These are phyloP conservation scores for Cornus kousa DNA, from an alignment of 148 eudicot species.

Conservation along the genomic window DNA sequence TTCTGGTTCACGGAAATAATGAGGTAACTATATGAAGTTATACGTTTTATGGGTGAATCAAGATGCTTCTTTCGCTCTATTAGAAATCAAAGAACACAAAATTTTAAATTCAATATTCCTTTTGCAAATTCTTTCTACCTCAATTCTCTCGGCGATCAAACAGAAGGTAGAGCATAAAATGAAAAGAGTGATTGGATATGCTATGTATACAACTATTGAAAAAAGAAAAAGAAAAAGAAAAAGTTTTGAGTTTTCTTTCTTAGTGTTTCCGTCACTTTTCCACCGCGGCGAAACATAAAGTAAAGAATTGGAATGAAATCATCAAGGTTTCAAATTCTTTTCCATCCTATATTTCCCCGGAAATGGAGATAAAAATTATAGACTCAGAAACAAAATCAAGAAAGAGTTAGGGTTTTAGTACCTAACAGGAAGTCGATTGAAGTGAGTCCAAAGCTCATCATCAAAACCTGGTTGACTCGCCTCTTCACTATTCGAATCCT, in stretches of 20 bases:
- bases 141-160: not conserved
- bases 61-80: not conserved
- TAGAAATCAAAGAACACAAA: not conserved
- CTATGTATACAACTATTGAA: not conserved
- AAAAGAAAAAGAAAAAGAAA: not conserved
- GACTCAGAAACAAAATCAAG: not conserved
- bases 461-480: slow-evolving; percentile 40
- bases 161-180: not conserved
- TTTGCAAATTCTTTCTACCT: not conserved
- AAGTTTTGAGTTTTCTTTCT: not conserved
- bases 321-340: not conserved
- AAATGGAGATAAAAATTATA: not conserved
- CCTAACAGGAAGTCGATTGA: slow-evolving; percentile 43
- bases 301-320: not conserved
- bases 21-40: not conserved
- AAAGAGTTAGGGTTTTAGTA: slow-evolving; percentile 13
- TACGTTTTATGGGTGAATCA: slow-evolving; percentile 1
- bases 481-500: slow-evolving; percentile 26
- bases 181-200: not conserved
- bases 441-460: slow-evolving; percentile 50
- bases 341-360: not conserved
- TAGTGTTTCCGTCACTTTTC: not conserved
- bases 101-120: not conserved
- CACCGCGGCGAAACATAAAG: not conserved
- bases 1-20: not conserved